Conservation (phyloP, 73 alveolate genomes). For the Uronychia setigera region DNA sequence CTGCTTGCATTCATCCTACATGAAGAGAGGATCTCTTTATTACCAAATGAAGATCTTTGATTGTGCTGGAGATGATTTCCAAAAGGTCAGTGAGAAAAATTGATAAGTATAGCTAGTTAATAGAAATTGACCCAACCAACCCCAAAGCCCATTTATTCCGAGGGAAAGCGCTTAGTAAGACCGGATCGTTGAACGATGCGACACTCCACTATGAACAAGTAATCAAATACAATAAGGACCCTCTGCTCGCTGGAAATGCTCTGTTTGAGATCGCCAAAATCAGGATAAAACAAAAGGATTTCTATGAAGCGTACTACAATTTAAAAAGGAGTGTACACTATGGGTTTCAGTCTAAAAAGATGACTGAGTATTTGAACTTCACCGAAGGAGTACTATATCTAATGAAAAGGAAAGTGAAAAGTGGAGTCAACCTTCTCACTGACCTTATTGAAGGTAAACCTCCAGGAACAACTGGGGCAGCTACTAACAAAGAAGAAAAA, state of each 20-base stretch:
- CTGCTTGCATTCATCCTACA: not conserved
- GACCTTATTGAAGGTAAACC: constrained; percentile 17
- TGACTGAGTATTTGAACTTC: constrained; percentile 31
- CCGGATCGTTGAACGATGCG: constrained; percentile 28
- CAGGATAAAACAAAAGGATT: constrained; percentile 49
- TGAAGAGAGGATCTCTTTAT: constrained; percentile 30
- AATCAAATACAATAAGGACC: constrained; percentile 33
- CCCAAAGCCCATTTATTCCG: constrained; percentile 37
- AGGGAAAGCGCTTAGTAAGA: constrained; percentile 33
- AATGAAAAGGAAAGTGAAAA: constrained; percentile 59
- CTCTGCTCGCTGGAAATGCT: constrained; percentile 41
- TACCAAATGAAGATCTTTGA: constrained; percentile 27
- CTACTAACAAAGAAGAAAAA: constrained; percentile 15
- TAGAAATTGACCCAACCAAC: constrained; percentile 17
- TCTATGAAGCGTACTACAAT: constrained; percentile 61
- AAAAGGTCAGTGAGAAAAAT: not conserved
- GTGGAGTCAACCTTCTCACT: constrained; percentile 44
- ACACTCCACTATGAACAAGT: constrained; percentile 52
- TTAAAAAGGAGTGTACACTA: constrained; percentile 44
- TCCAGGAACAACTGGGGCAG: not conserved
- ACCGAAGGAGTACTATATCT: constrained; percentile 47
- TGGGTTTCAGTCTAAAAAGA: constrained; percentile 23
- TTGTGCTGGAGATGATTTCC: constrained; percentile 21
- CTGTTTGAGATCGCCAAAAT: constrained; percentile 58
- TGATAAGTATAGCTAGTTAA: constrained; percentile 7